phyloP scores from a whole-genome alignment of 2,329 filamentous ascomycete genomes.

The Beauveria australis region DNA sequence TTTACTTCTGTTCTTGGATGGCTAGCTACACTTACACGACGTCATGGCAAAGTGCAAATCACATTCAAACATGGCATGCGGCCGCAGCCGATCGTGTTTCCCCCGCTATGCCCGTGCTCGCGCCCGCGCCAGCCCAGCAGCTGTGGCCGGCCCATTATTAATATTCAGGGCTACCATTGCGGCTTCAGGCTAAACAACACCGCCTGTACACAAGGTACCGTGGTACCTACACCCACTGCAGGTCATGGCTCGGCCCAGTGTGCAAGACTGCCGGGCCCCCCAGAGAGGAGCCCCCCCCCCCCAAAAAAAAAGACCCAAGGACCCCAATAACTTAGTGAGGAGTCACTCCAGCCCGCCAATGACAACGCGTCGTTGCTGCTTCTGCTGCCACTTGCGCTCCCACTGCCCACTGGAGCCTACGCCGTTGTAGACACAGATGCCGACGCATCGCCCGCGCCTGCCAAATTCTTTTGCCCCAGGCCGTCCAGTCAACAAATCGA shows the following conservation, averaged over 20 bases:
- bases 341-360: slow-evolving; percentile 16
- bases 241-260: not conserved
- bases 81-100: slow-evolving; percentile 3
- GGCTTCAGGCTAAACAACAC: not conserved
- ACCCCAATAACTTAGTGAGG: slow-evolving; percentile 1
- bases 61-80: not conserved
- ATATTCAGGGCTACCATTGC: not conserved
- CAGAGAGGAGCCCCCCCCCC: not conserved
- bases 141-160: not conserved
- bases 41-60: not conserved
- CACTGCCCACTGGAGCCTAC: not conserved
- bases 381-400: slow-evolving; percentile 12
- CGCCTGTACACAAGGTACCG: not conserved
- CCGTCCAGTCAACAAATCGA: slow-evolving; percentile 2
- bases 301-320: too few species aligned
- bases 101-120: not conserved
- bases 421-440: slow-evolving; percentile 4
- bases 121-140: not conserved
- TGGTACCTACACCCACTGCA: not conserved
- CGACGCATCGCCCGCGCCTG: slow-evolving; percentile 9
- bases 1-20: not conserved
- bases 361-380: slow-evolving; percentile 14
- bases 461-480: slow-evolving; percentile 15
- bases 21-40: not conserved
- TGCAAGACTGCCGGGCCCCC: not conserved